Evolutionary conservation across 441 rosid genomes (phyloP), one percentile per base, ranked within the genome.

Genomic region (Populus hybrid): DNA sequence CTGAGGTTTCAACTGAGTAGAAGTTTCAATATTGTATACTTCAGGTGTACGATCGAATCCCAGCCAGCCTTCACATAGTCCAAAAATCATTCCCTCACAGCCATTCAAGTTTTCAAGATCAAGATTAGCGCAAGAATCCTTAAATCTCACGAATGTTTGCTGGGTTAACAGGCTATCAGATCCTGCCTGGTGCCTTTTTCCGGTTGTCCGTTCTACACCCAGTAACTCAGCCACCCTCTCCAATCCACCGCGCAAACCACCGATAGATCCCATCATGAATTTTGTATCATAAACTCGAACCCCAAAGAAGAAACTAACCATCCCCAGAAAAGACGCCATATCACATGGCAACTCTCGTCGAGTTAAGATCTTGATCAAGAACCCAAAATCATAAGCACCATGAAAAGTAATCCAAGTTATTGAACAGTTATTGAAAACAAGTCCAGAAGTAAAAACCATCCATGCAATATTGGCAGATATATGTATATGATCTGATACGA

Each of bases 181-280:
- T 3, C 84, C 81, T 5, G 84, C 84, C 21, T 78, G 81, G 54
- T 78, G 84, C 11, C 72, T 61, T 6, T 24, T 66, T 1, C 84
- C 81, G 0, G 63, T 54, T 11, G 30, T 65, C 26, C 75, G 69
- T 3, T 10, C 65, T 8, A 82, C 79, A 0, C 46, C 63, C n/a
- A 82, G n/a, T 1, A 26, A 9, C 40, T 36, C 9, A 8, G 69
- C 70, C 7, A 75, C 61, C 63, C 32, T 75, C 46, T 78, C 79
- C 73, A 78, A 67, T 1, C 84, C 79, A 7, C 84, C 79, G 5
- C 20, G 20, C 46, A 72, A 14, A 3, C 69, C 70, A 0, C 24
- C 63, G 0, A 24, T 6, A 18, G 12, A 69, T 67, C 24, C 28
- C 70, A 65, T 71, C 67, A 76, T 24, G 21, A 65, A 21, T 26